Base-by-base conservation (phyloP, 139 green algal genomes). In the Chlorella sorokiniana region DNA sequence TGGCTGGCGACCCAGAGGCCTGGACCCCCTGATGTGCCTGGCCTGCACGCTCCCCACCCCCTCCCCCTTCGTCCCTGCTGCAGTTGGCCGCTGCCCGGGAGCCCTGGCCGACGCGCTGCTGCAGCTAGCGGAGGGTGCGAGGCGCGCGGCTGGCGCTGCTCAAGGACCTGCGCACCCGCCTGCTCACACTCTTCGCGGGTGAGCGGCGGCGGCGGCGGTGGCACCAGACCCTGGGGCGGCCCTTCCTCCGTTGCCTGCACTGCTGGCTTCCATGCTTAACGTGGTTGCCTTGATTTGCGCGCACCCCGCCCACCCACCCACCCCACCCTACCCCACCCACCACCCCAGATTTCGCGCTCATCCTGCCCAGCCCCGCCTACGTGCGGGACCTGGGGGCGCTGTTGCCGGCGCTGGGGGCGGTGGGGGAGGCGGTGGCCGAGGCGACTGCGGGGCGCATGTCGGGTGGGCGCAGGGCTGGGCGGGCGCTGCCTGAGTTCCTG, bases 131-230 rank as follows among this genome's bases (percentile, higher is more conserved):
- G 65, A 64, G 5, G 84, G 84, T 91, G 31, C 68, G 75, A 29
- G 22, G 71, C 11, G 83, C 85, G 1, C 52, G 56, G 1, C 35
- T 76, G 6, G 29, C 37, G 0, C 73, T 83, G 1, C 84, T 87
- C 11, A 89, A 87, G n/a, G 85, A 96, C 69, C 68, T 95, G 29
- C 87, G 85, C 29, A 68, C 85, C 10, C 86, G 90, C 38, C 83
- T 96, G 75, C 88, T 96, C 77, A 79, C 88, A 11, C 81, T 95
- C 52, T 96, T 95, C 76, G 79, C 84, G 11, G 91, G 92, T 68
- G 81, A 88, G 76, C n/a, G n/a, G n/a, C n/a, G n/a, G n/a, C n/a
- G n/a, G n/a, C n/a, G n/a, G n/a, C n/a, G n/a, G n/a, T n/a, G 14
- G 48, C 48, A 56, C 48, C 48, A 56, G 48, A 16, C 48, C 11